Percentiles rank a stretch among this genome's conserved stretches.
These are phyloP conservation scores for Colletotrichum limetticola DNA, from an alignment of 2,329 filamentous ascomycete genomes.

Conservation along the genomic window DNA sequence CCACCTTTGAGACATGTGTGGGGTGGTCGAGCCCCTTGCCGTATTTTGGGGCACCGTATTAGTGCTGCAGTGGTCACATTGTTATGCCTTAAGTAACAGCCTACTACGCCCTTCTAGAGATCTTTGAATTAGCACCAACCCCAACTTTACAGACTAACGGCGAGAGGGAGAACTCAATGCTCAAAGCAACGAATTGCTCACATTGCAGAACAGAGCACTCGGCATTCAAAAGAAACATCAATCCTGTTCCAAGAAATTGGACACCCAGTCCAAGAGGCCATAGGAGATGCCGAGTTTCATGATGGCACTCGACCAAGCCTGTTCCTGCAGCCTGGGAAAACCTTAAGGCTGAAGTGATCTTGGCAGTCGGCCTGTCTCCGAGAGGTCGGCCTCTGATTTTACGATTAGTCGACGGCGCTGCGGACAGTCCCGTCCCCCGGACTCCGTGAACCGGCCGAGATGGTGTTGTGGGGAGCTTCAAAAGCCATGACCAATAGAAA, in stretches of 20 bases:
- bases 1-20: background rate
- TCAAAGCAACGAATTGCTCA: background rate
- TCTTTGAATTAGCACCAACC: background rate
- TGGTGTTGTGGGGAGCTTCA: background rate
- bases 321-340: background rate
- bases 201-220: background rate
- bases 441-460: background rate
- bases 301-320: background rate
- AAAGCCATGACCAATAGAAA: background rate
- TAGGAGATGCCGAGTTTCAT: background rate
- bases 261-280: background rate
- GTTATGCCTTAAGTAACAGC: background rate
- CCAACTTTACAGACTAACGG: background rate
- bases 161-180: background rate
- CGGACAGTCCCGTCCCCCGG: background rate
- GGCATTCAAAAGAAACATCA: background rate
- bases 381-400: background rate
- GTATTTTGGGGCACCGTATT: background rate
- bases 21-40: background rate
- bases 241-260: background rate
- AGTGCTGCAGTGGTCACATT: background rate
- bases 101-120: background rate
- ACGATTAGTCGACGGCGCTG: background rate
- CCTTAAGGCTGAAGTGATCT: background rate
- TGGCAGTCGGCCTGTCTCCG: constrained; percentile 1